phyloP scores from a whole-genome alignment of 1,284 basidiomycete species.

The Uromyces viciae-fabae region DNA sequence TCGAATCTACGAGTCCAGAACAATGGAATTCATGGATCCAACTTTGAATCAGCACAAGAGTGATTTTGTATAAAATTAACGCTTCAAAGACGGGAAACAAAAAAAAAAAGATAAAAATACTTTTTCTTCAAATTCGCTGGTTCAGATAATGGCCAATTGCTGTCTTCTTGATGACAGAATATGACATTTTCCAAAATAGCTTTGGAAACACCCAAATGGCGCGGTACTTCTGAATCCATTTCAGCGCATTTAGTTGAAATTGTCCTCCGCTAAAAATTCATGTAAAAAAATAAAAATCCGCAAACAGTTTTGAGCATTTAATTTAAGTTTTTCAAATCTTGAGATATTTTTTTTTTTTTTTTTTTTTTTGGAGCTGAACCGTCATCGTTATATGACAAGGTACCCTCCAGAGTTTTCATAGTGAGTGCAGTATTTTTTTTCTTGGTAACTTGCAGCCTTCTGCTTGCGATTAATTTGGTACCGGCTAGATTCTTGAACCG shows the following conservation, averaged over 20 bases:
- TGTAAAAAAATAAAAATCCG: neutral
- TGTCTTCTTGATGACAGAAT: constrained; percentile 99
- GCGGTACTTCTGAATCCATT: constrained; percentile 89
- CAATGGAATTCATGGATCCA: neutral
- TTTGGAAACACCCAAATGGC: constrained; percentile 89
- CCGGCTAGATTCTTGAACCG: constrained; percentile 86
- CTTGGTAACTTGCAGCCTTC: constrained; percentile 86
- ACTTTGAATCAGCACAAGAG: too few species aligned
- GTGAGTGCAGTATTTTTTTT: constrained; percentile 76
- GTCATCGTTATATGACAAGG: constrained; percentile 70
- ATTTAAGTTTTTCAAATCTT: constrained; percentile 5
- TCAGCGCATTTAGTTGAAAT: constrained; percentile 96
- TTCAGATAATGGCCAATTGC: constrained; percentile 94
- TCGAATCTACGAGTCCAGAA: constrained; percentile 59
- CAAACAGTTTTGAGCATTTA: too few species aligned
- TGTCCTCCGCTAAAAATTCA: constrained; percentile 64
- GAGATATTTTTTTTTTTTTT: neutral
- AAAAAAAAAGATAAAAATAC: constrained; percentile 58
- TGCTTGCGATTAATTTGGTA: constrained; percentile 81
- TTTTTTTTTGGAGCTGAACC: constrained; percentile 9
- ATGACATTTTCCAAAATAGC: constrained; percentile 98
- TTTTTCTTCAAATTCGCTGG: constrained; percentile 91
- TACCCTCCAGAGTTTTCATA: constrained; percentile 96
- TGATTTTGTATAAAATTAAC: neutral
- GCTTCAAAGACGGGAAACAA: neutral